phyloP scores from a whole-genome alignment of 2,329 filamentous ascomycete species.

The Eurotiales sp. region DNA sequence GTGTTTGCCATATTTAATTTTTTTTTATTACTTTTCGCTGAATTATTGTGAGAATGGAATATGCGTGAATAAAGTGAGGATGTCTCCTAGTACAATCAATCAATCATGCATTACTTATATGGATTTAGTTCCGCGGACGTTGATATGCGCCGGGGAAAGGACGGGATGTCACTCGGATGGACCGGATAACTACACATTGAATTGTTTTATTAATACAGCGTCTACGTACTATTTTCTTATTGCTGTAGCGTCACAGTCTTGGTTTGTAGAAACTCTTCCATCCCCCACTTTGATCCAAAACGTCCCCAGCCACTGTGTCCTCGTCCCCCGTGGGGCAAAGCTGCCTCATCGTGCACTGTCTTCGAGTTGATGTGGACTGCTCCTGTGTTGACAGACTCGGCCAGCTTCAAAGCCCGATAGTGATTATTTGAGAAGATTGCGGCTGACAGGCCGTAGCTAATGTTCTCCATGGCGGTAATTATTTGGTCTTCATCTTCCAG shows the following conservation, averaged over 20 bases:
- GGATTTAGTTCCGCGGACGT: too few species aligned
- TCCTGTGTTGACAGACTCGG: constrained; percentile 60
- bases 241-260: constrained; percentile 48
- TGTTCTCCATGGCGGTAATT: constrained; percentile 36
- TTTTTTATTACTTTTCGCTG: too few species aligned
- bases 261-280: constrained; percentile 56
- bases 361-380: constrained; percentile 62
- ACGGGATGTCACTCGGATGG: too few species aligned
- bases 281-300: constrained; percentile 48
- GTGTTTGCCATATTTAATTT: not conserved
- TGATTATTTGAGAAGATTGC: constrained; percentile 44
- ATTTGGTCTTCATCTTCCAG: constrained; percentile 40
- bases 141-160: too few species aligned
- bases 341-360: constrained; percentile 59
- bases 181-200: too few species aligned
- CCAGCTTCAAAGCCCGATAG: constrained; percentile 53
- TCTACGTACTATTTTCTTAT: too few species aligned
- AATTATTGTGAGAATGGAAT: too few species aligned
- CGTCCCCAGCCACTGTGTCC: constrained; percentile 59
- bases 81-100: too few species aligned
- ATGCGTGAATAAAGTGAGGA: too few species aligned
- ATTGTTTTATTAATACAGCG: not conserved
- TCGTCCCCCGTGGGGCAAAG: constrained; percentile 59
- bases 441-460: constrained; percentile 36
- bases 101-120: too few species aligned